Conservation (phyloP, 139 green algal species). For the Chlamydomonas sphaeroides region DNA sequence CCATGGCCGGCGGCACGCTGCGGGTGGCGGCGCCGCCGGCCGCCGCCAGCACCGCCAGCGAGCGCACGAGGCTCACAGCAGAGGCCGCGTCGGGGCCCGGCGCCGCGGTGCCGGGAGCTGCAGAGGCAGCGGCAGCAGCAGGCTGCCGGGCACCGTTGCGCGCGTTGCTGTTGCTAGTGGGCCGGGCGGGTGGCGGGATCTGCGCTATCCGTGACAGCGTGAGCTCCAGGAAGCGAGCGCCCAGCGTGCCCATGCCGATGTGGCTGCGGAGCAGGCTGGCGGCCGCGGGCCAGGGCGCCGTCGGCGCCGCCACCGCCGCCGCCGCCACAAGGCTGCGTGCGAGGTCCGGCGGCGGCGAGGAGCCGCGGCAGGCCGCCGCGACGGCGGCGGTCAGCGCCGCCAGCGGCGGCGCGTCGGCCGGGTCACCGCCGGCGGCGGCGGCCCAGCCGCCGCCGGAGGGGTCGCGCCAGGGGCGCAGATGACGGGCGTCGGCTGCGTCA, state of each 20-base stretch:
- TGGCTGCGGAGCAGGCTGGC: neutral
- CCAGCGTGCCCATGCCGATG: neutral
- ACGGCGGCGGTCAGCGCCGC: neutral
- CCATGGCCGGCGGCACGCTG: neutral
- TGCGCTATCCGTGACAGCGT: no score
- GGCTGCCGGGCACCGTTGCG: no score
- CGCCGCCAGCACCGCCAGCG: neutral
- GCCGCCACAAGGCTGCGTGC: slow-evolving; percentile 16
- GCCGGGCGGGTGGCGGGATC: no score
- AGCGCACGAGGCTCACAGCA: neutral
- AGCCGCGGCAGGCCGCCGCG: neutral
- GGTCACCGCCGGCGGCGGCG: neutral
- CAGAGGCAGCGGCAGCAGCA: no score
- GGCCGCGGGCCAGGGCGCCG: neutral
- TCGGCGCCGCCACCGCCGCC: neutral
- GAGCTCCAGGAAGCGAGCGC: neutral
- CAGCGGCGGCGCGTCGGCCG: neutral
- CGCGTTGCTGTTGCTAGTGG: no score
- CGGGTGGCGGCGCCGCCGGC: no score
- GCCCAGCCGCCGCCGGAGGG: no score
- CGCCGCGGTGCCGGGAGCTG: no score
- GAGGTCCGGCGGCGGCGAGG: neutral
- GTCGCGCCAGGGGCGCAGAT: neutral
- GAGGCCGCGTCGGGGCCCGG: no score
- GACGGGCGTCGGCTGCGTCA: neutral